Evolutionary conservation across 75 land plant genomes (phyloP).

Genomic region (Cunninghamia lanceolata): DNA sequence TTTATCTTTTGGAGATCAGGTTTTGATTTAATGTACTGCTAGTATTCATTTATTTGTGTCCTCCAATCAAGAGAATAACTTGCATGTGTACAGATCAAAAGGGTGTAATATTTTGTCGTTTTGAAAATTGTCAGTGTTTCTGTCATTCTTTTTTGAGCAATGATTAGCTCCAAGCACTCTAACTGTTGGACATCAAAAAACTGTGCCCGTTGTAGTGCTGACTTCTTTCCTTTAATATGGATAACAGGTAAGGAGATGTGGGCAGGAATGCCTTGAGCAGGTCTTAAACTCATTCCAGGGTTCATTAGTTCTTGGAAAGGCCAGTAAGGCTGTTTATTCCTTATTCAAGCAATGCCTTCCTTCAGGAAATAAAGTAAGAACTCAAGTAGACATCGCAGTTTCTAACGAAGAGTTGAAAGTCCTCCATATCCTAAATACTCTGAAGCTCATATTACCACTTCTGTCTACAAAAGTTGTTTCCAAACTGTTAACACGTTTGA

Average conservation of each 20-base stretch:
- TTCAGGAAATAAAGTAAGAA: constrained; percentile 24
- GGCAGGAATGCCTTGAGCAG: constrained; percentile 53
- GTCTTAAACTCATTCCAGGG: constrained; percentile 54
- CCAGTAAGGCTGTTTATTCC: constrained; percentile 65
- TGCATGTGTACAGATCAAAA: background rate
- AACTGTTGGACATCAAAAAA: background rate
- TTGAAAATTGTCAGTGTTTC: background rate
- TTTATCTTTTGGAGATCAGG: background rate
- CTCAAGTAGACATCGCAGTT: constrained; percentile 22
- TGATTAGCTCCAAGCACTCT: background rate
- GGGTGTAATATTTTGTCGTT: background rate
- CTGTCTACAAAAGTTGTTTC: constrained; percentile 51
- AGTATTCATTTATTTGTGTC: background rate
- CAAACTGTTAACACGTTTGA: constrained; percentile 47
- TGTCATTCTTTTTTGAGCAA: background rate
- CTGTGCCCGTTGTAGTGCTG: background rate
- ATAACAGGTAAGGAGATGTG: constrained; percentile 72
- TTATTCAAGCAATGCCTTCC: constrained; percentile 63
- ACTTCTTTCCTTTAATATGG: background rate
- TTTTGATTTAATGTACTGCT: background rate
- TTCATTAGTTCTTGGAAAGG: constrained; percentile 43
- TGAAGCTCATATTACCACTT: constrained; percentile 62
- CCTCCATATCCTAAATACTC: constrained; percentile 59
- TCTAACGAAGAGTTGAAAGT: constrained; percentile 72
- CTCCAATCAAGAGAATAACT: background rate